phyloP scores from a whole-genome alignment of 1,284 basidiomycete species.

The Ustilago trichophora region DNA sequence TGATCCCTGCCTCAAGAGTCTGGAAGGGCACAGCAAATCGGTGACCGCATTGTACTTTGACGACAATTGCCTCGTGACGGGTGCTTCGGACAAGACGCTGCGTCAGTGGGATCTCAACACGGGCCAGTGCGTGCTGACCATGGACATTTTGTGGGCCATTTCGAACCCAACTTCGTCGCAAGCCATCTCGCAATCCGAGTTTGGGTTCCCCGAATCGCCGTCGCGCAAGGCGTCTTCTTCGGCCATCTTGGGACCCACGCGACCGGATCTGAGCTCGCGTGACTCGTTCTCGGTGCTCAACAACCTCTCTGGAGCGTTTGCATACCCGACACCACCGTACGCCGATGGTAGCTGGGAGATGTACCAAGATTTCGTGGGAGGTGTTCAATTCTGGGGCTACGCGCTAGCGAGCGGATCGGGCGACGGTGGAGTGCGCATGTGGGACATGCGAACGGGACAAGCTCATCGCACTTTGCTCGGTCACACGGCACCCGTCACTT shows the following conservation, averaged over 20 bases:
- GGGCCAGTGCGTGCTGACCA: constrained; percentile 96
- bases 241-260: constrained; percentile 34
- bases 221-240: constrained; percentile 67
- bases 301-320: constrained; percentile 70
- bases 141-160: constrained; percentile 99
- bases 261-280: constrained; percentile 30
- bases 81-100: constrained; percentile 96
- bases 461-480: constrained; percentile 91
- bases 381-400: constrained; percentile 98
- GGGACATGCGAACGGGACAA: constrained; percentile 98
- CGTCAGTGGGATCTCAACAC: constrained; percentile 97
- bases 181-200: constrained; percentile 63
- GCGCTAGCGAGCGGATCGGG: constrained; percentile 95
- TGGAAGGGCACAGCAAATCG: constrained; percentile 91
- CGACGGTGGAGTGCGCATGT: constrained; percentile 97
- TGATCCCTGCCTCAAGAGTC: constrained; percentile 75
- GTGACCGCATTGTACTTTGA: constrained; percentile 95
- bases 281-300: constrained; percentile 45
- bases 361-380: constrained; percentile 97
- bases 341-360: constrained; percentile 90
- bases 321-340: constrained; percentile 80
- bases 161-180: constrained; percentile 80
- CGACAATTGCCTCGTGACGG: constrained; percentile 91
- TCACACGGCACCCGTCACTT: constrained; percentile 92
- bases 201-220: constrained; percentile 62